These are phyloP conservation scores for Fusarium agapanthi DNA, from an alignment of 2,329 filamentous ascomycete species.

Conservation along the genomic window DNA sequence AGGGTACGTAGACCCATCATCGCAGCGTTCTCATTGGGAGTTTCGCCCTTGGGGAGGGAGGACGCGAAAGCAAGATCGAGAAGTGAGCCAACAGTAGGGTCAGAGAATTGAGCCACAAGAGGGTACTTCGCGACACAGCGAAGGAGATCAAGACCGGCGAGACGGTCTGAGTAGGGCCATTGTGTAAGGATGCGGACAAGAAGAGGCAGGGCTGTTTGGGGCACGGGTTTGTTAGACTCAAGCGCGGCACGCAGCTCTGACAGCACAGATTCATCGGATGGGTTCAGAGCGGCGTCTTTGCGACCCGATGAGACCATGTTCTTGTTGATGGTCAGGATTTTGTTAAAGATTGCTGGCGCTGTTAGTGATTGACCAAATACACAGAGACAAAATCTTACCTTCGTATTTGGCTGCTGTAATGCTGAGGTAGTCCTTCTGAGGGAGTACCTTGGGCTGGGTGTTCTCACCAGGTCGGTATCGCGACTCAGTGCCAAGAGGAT, in stretches of 20 bases:
- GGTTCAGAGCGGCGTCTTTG: conserved; percentile 78
- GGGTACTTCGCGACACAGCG: conserved; percentile 81
- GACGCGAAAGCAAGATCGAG: conserved; percentile 61
- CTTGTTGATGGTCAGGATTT: conserved; percentile 78
- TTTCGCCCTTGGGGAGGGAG: conserved; percentile 56
- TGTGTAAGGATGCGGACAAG: conserved; percentile 76
- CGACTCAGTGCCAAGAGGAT: conserved; percentile 81
- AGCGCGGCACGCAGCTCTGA: conserved; percentile 69
- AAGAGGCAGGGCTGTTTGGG: conserved; percentile 65
- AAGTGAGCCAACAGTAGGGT: conserved; percentile 64
- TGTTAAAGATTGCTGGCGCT: conserved; percentile 72
- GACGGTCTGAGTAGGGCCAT: conserved; percentile 83
- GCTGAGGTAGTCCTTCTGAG: conserved; percentile 80
- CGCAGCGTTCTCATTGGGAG: conserved; percentile 77
- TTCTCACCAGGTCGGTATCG: conserved; percentile 75
- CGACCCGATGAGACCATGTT: conserved; percentile 74
- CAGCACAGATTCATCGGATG: conserved; percentile 73
- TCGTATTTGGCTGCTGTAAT: conserved; percentile 79
- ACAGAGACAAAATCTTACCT: conserved; percentile 44
- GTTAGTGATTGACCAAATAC: neutral
- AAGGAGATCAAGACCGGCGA: conserved; percentile 87
- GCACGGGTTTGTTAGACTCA: conserved; percentile 63
- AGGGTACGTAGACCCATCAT: conserved; percentile 88
- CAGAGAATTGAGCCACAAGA: conserved; percentile 67
- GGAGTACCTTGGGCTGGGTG: conserved; percentile 68